Evolutionary conservation across 2,329 filamentous ascomycete genomes (phyloP).

Genomic region (Clonostachys solani): DNA sequence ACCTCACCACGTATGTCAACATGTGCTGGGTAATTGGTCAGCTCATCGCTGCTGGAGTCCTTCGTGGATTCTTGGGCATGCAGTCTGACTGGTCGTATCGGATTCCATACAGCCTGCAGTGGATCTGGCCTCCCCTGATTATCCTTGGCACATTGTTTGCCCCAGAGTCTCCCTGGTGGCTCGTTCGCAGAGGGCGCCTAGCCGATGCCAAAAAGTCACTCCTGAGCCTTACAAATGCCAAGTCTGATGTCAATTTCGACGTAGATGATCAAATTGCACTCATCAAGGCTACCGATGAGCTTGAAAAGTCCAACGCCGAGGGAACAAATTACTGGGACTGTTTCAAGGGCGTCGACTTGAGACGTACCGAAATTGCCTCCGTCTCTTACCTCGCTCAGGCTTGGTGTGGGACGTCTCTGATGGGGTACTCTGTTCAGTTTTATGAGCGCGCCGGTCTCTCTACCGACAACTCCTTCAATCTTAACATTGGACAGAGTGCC

Average conservation of each 20-base stretch:
- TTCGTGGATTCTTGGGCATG: conserved; percentile 29
- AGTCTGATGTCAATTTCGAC: conserved; percentile 13
- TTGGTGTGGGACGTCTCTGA: conserved; percentile 26
- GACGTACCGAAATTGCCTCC: conserved; percentile 29
- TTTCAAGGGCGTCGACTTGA: conserved; percentile 29
- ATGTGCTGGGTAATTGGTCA: conserved; percentile 47
- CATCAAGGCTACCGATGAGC: conserved; percentile 9
- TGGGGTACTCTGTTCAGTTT: conserved; percentile 23
- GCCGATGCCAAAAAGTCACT: conserved; percentile 22
- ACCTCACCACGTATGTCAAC: conserved; percentile 38
- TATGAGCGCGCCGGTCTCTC: conserved; percentile 18
- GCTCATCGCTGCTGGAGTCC: conserved; percentile 36
- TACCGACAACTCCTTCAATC: conserved; percentile 20
- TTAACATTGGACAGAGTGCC: conserved; percentile 27
- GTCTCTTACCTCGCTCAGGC: conserved; percentile 26
- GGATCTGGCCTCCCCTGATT: conserved; percentile 41
- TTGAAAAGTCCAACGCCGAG: conserved; percentile 3
- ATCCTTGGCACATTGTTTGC: conserved; percentile 34
- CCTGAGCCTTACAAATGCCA: conserved; percentile 7
- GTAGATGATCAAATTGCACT: conserved; percentile 9
- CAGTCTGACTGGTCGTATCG: conserved; percentile 36
- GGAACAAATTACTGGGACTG: conserved; percentile 25
- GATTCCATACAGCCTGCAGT: conserved; percentile 45
- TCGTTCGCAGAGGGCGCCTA: conserved; percentile 32
- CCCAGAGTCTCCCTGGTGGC: conserved; percentile 47